Base-by-base conservation (phyloP, 23 red algal species). In the Gracilariopsis chorda region DNA sequence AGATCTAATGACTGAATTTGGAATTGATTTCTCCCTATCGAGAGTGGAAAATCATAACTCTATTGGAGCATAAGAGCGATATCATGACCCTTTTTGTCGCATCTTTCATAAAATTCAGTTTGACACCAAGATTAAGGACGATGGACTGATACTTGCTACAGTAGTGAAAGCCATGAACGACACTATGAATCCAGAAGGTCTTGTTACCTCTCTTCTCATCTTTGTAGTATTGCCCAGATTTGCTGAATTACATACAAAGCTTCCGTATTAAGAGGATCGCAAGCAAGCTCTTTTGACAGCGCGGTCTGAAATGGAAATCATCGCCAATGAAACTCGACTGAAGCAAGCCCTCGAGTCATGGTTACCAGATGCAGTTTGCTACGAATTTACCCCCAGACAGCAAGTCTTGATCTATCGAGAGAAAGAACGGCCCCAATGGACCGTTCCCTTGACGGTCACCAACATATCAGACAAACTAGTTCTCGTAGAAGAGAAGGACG, bases 241-340 rank as follows among this genome's bases (percentile, higher is more conserved):
- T 63, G 7, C 14, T 41, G 52, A 27, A 16, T 41, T 84, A 19
- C 52, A 40, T 21, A 65, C 43, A 3, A 24, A 32, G 25, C 34
- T 84, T 7, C 53, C 79, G 3, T 30, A 84, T 60, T 55, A 62
- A 44, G 59, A 45, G 64, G 79, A 63, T 3, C 79, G 57, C 20
- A 84, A 64, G n/a, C 55, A 63, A 35, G 53, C 49, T 48, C 58
- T 84, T 3, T n/a, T 47, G 3, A 44, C 23, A 20, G 51, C 79
- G 11, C 52, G 53, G 4, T 58, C 79, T 4, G 79, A 84, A 63
- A 84, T 84, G 79, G 59, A 63, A 84, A 84, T 56, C 17, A 84
- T 65, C 14, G 30, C 53, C 3, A 48, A 48, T 47, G 35, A 65
- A 3, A 7, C 45, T 29, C 13, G 46, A 55, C 6, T 81, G 28